Percentiles rank a stretch among this genome's conserved stretches.
Conservation (phyloP, 106 monocot species). For the Dendrobium catenatum region DNA sequence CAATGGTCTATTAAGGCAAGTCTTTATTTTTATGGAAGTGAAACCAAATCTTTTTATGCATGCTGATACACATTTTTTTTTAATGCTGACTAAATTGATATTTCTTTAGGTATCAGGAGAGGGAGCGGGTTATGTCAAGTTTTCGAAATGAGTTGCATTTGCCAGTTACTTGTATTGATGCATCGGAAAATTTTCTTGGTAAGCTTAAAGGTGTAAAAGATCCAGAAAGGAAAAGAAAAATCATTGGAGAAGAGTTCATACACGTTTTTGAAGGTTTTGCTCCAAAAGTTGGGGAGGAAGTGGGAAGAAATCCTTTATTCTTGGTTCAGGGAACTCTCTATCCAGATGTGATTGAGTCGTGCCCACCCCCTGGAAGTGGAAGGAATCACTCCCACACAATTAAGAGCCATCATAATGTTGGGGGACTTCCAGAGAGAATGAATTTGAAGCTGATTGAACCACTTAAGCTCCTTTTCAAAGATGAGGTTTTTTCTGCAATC, state of each 20-base stretch:
- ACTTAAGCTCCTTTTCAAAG: constrained; percentile 94
- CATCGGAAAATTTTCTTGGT: constrained; percentile 74
- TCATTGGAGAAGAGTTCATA: constrained; percentile 92
- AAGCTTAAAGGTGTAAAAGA: constrained; percentile 85
- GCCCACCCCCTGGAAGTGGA: constrained; percentile 96
- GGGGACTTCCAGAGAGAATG: constrained; percentile 92
- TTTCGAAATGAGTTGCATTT: constrained; percentile 85
- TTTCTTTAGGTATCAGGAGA: constrained; percentile 72
- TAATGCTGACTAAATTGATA: constrained; percentile 7
- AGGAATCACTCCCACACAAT: constrained; percentile 93
- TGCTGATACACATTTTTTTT: background rate
- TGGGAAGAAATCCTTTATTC: constrained; percentile 59
- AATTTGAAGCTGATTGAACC: constrained; percentile 95
- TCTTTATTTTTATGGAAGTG: background rate
- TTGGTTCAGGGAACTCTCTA: constrained; percentile 96
- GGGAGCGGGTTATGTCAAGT: constrained; percentile 85
- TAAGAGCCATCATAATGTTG: constrained; percentile 98
- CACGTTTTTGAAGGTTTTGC: constrained; percentile 87
- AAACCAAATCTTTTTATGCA: background rate
- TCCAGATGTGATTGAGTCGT: constrained; percentile 98
- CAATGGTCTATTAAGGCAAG: constrained; percentile 85
- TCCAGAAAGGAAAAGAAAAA: constrained; percentile 90
- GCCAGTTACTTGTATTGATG: constrained; percentile 90
- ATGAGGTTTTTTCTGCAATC: constrained; percentile 36
- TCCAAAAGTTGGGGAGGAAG: constrained; percentile 46